Evolutionary conservation across 139 green algal species (phyloP).

Genomic region (Volvox africanus): DNA sequence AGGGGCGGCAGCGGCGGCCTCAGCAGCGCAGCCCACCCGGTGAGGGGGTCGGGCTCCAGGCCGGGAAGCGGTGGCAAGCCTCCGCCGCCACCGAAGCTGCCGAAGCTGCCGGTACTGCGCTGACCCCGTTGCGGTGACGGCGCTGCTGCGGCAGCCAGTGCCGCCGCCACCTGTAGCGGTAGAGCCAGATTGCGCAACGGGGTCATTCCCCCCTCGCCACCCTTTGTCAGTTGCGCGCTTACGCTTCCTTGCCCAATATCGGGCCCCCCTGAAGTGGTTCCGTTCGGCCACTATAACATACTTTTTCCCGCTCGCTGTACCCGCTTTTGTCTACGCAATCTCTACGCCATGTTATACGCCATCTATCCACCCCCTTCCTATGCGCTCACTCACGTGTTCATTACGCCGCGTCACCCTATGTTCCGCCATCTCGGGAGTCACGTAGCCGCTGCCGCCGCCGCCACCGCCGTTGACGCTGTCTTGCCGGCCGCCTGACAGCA

Average conservation of each 20-base stretch:
- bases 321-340: no score
- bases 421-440: not conserved
- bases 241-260: no score
- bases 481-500: not conserved
- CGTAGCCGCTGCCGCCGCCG: not conserved
- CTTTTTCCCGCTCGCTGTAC: no score
- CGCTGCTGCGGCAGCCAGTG: not conserved
- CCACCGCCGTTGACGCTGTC: conserved; percentile 6
- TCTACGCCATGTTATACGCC: no score
- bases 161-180: not conserved
- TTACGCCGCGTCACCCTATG: no score
- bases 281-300: no score
- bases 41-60: not conserved
- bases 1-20: not conserved
- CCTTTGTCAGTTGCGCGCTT: not conserved
- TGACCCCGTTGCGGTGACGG: not conserved
- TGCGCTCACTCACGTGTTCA: no score
- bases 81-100: conserved; percentile 29
- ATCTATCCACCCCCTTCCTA: no score
- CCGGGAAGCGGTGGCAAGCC: conserved; percentile 24
- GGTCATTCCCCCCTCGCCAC: no score
- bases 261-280: no score
- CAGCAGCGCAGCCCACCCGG: not conserved
- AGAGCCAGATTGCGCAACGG: no score
- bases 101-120: conserved; percentile 1